These are phyloP conservation scores for Tolypocladium pustulatum DNA, from an alignment of 2,329 filamentous ascomycete species.

Conservation along the genomic window DNA sequence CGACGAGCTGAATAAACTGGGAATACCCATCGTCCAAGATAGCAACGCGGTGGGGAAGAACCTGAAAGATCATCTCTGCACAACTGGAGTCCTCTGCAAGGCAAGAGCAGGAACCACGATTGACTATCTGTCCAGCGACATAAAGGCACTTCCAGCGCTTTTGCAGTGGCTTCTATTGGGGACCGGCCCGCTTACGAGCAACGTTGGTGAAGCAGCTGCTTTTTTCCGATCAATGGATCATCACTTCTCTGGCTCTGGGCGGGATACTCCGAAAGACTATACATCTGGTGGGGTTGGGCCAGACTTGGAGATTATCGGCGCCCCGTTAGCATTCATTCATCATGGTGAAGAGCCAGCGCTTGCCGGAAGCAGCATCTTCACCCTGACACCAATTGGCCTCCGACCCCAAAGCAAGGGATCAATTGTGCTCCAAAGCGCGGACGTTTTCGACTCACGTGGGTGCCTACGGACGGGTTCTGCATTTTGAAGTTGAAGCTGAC, in stretches of 20 bases:
- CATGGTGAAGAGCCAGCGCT: neutral
- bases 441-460: neutral
- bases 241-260: neutral
- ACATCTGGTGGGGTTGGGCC: neutral
- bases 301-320: neutral
- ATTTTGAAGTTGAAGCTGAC: neutral
- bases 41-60: neutral
- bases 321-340: neutral
- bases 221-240: neutral
- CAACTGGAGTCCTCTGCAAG: neutral
- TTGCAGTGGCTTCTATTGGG: neutral
- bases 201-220: neutral
- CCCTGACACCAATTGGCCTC: neutral
- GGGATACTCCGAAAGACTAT: neutral
- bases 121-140: neutral
- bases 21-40: neutral
- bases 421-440: neutral
- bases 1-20: neutral
- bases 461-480: neutral
- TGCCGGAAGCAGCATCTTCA: neutral
- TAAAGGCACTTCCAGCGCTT: neutral
- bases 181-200: neutral
- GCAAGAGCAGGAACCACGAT: neutral
- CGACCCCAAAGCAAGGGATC: neutral
- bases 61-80: neutral